Percentiles rank a stretch among this genome's conserved stretches.
Conservation (phyloP, 768 basidiomycete species). For the Scleroderma citrinum region DNA sequence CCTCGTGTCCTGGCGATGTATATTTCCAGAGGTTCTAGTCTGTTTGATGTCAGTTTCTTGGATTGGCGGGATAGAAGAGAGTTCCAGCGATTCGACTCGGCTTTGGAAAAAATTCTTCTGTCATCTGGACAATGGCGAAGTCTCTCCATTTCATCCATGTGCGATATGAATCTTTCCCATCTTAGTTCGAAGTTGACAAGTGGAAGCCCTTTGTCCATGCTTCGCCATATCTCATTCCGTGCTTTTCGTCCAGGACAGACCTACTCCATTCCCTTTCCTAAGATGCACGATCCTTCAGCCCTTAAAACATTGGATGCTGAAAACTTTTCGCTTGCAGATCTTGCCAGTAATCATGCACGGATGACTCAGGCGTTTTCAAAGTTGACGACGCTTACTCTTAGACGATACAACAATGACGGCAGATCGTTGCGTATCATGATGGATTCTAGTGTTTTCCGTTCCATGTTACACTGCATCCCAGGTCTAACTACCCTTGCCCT, state of each 20-base stretch:
- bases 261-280: constrained; percentile 21
- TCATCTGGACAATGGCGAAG: constrained; percentile 25
- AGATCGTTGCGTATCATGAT: constrained; percentile 25
- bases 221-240: constrained; percentile 25
- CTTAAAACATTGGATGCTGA: constrained; percentile 26
- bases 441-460: constrained; percentile 21
- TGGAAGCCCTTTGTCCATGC: constrained; percentile 10
- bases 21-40: constrained; percentile 18
- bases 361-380: constrained; percentile 14
- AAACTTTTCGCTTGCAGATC: constrained; percentile 20
- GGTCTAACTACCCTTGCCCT: constrained; percentile 20
- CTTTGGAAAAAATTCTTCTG: constrained; percentile 20
- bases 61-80: constrained; percentile 28
- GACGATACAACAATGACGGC: constrained; percentile 22
- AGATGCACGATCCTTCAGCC: constrained; percentile 7
- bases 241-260: constrained; percentile 27
- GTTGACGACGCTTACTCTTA: constrained; percentile 22
- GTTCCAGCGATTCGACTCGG: constrained; percentile 25
- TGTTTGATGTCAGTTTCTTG: constrained; percentile 22
- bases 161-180: constrained; percentile 25
- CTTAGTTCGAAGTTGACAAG: constrained; percentile 23
- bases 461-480: constrained; percentile 18
- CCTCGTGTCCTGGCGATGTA: constrained; percentile 19
- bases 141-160: constrained; percentile 19
- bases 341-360: constrained; percentile 9